Conservation (phyloP, 495 filamentous ascomycete species). For the Aspergillus baeticus region DNA sequence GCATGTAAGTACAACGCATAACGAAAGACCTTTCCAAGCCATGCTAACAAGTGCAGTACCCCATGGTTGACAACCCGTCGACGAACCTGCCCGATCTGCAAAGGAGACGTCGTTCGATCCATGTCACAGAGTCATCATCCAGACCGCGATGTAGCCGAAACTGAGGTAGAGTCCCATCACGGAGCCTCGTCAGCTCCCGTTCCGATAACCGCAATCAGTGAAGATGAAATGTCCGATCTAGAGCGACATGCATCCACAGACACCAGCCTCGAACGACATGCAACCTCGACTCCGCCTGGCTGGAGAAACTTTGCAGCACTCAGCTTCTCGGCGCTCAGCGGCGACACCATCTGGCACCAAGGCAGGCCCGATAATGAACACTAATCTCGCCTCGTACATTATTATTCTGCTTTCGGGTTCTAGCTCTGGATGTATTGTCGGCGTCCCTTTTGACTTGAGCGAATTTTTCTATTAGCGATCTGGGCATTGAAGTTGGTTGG, state of each 20-base stretch:
- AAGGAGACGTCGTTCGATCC: constrained; percentile 85
- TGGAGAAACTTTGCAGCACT: constrained; percentile 45
- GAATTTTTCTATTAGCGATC: constrained; percentile 41
- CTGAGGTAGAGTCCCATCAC: constrained; percentile 16
- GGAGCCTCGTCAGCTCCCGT: constrained; percentile 51
- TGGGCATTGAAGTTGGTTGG: constrained; percentile 32
- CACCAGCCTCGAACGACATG: constrained; percentile 38
- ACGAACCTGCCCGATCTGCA: constrained; percentile 96
- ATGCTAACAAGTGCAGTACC: constrained; percentile 57
- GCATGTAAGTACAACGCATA: constrained; percentile 72
- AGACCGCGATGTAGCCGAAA: constrained; percentile 47
- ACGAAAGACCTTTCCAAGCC: constrained; percentile 12
- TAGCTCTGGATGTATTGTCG: constrained; percentile 3
- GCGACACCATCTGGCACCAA: constrained; percentile 52
- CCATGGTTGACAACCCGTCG: constrained; percentile 97
- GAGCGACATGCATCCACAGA: constrained; percentile 40
- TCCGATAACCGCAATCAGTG: constrained; percentile 34
- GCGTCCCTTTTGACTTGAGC: constrained; percentile 25
- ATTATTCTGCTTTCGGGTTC: constrained; percentile 11
- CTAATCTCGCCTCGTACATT: constrained; percentile 25
- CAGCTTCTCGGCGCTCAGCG: constrained; percentile 50
- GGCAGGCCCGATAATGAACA: constrained; percentile 42
- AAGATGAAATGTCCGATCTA: constrained; percentile 33
- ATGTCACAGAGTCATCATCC: constrained; percentile 49
- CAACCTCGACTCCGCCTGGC: constrained; percentile 36